Evolutionary conservation across 148 eudicot species (phyloP), one percentile per base, ranked within the genome.

Genomic region (Gaultheria prostrata): DNA sequence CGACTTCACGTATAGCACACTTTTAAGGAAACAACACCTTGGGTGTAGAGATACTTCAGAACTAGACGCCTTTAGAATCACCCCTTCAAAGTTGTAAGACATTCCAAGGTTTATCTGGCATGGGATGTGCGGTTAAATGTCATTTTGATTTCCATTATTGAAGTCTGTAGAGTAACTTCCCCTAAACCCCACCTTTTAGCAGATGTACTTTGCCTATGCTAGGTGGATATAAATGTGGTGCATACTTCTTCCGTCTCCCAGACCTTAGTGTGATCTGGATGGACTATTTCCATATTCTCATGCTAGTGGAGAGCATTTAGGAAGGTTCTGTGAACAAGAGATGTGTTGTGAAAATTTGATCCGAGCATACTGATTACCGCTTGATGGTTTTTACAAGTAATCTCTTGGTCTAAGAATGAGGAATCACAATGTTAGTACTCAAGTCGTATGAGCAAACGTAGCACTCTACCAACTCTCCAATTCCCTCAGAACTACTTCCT

Each of bases 31-130:
- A 3, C 21, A 45, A 0, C 21, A 4, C 21, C 57, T 46, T 76
- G 33, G 79, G 30, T 11, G 4, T 76, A 24, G 57, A 76, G 54
- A 49, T 76, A n/a, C 57, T 49, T 49, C 57, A 77, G 59, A 50
- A 77, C 33, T 51, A 50, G 39, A 28, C 6, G 57, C 39, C 20
- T 51, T n/a, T n/a, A n/a, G n/a, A n/a, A n/a, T n/a, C n/a, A n/a
- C 80, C 43, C 30, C 61, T 32, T 77, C 11, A 2, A 30, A 77
- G 43, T 32, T 6, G 80, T 32, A 51, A 50, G 80, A 14, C 53
- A 28, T 49, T 77, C 59, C 61, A 14, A 50, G 28, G 80, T 28
- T 77, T 77, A 77, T 50, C 8, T 77, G 80, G 81, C 67, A 18
- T 33, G n/a, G 48, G 15, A 78, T 32, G 20, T 32, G 33, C 0